Evolutionary conservation across 768 basidiomycete genomes (phyloP).

Genomic region (Xanthoconium stramineum): DNA sequence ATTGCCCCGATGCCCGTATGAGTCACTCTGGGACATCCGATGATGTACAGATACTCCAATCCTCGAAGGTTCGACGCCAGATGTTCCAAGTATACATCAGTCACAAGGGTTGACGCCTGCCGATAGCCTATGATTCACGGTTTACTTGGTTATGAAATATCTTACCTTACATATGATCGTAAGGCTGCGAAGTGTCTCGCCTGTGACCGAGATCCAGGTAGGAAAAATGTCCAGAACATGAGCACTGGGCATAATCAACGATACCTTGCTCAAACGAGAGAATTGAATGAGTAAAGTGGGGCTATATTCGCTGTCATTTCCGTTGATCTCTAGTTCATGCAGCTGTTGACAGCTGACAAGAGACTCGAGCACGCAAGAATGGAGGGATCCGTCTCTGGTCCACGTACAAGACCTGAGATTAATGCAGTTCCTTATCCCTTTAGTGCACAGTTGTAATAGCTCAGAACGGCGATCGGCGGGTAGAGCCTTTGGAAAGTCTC

Average conservation of each 20-base stretch:
- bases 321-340: slow-evolving; percentile 68
- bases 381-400: slow-evolving; percentile 78
- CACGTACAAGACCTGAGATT: slow-evolving; percentile 66
- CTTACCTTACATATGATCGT: slow-evolving; percentile 69
- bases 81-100: slow-evolving; percentile 50
- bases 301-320: slow-evolving; percentile 48
- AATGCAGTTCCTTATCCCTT: slow-evolving; percentile 57
- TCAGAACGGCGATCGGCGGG: slow-evolving; percentile 29
- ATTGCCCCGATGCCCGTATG: slow-evolving; percentile 55
- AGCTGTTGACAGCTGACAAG: slow-evolving; percentile 43
- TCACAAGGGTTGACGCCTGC: slow-evolving; percentile 56
- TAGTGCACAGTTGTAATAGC: slow-evolving; percentile 39
- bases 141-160: neutral
- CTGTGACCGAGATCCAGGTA: slow-evolving; percentile 48
- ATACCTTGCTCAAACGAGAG: slow-evolving; percentile 49
- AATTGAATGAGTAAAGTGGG: slow-evolving; percentile 50
- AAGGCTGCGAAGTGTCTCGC: slow-evolving; percentile 49
- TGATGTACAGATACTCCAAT: slow-evolving; percentile 56
- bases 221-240: slow-evolving; percentile 48
- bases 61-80: slow-evolving; percentile 48
- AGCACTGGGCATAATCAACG: slow-evolving; percentile 71
- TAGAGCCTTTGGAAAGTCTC: slow-evolving; percentile 65
- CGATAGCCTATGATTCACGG: neutral
- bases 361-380: slow-evolving; percentile 53
- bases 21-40: slow-evolving; percentile 69